These are phyloP conservation scores for Carex sylvatica DNA, from an alignment of 202 grass and related monocot species.

Conservation along the genomic window DNA sequence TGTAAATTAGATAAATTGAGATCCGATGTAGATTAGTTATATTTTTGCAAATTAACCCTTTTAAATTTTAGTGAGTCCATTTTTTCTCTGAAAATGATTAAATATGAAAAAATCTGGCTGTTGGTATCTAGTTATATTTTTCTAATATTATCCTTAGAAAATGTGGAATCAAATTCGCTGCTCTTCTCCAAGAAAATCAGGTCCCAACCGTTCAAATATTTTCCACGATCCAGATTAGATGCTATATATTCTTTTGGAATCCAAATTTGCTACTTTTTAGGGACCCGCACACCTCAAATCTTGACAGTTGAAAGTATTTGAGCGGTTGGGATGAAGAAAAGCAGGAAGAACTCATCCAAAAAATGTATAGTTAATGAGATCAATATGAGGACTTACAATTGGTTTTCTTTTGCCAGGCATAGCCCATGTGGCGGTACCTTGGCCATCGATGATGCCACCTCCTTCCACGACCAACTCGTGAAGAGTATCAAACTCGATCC, in stretches of 20 bases:
- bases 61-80: neutral
- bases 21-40: neutral
- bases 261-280: too few relatives aligned
- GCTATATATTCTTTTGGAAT: too few relatives aligned
- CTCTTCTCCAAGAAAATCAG: too few relatives aligned
- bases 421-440: slow-evolving; percentile 15
- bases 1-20: neutral
- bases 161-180: neutral
- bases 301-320: too few relatives aligned
- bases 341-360: too few relatives aligned
- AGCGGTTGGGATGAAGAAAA: too few relatives aligned
- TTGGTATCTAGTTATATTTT: neutral
- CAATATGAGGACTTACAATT: neutral
- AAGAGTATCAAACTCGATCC: slow-evolving; percentile 36
- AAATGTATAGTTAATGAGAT: neutral
- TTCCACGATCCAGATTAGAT: too few relatives aligned
- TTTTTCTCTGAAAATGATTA: neutral
- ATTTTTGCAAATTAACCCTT: neutral
- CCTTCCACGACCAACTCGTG: slow-evolving; percentile 31
- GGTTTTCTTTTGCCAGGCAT: neutral
- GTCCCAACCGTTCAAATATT: too few relatives aligned
- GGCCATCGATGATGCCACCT: slow-evolving; percentile 32
- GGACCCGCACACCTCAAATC: too few relatives aligned
- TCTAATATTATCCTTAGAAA: neutral
- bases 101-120: neutral